Base-by-base conservation (phyloP, 2,329 filamentous ascomycete genomes). In the Pseudogymnoascus sp. region DNA sequence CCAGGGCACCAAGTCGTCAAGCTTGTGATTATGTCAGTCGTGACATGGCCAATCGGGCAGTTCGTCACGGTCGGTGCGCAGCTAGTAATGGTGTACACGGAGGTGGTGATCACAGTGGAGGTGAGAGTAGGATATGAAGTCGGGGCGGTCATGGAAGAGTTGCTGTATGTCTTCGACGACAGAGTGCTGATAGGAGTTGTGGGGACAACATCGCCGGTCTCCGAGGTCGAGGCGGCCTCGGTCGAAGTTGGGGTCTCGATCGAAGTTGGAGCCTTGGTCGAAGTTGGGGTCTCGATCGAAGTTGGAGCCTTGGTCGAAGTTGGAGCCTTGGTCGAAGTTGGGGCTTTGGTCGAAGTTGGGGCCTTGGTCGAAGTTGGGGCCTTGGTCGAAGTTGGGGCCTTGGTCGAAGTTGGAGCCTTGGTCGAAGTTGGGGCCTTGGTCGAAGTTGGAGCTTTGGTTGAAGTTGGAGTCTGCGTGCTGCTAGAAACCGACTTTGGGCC, bases 71-170 rank as follows among this genome's bases (percentile, higher is more conserved):
- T 74, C 38, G 77, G 67, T 4, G 72, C 77, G 67, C 80, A 82
- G 66, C 76, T 78, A 61, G 78, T 83, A 71, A 84, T 75, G 61
- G 82, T 84, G 66, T 76, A 74, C 64, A 78, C 70, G 2, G 73
- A 70, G 42, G 82, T 84, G 63, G 76, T 78, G 75, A 76, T 80
- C 69, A 83, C 72, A 59, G 81, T 82, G 2, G 79, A 79, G 63
- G 68, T 67, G 22, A 61, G 41, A 22, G 36, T 61, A 41, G 39
- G 28, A 14, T 42, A 38, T 9, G 14, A n/a, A n/a, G 38, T 25
- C 8, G 35, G 23, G 41, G 60, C 28, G 22, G 60, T 61, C n/a
- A 12, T 28, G 23, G 60, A 28, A 61, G 22, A 45, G 23, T 61
- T 61, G 60, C 28, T 30, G 60, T 33, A 60, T 60, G 58, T n/a